These are phyloP conservation scores for Trichoderma koningiopsis DNA, from an alignment of 2,329 filamentous ascomycete species.

Conservation along the genomic window DNA sequence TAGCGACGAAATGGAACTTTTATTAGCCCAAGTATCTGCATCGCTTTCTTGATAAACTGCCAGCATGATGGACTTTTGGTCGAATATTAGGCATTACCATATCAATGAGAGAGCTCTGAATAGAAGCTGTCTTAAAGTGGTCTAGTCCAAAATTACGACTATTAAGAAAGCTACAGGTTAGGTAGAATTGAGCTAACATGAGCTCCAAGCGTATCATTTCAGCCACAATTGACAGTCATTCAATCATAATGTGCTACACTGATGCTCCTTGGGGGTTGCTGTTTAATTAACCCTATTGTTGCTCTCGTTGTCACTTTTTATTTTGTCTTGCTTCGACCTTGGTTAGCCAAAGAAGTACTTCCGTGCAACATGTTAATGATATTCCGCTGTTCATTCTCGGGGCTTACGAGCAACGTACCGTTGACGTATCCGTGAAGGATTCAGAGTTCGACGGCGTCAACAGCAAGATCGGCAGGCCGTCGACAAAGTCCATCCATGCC, in stretches of 20 bases:
- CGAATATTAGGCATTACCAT: background rate
- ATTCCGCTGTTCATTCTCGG: background rate
- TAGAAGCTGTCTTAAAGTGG: background rate
- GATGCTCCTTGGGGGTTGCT: background rate
- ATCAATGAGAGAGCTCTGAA: background rate
- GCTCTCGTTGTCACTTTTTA: background rate
- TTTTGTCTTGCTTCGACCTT: background rate
- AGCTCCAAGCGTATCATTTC: background rate
- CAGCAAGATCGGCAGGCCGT: background rate
- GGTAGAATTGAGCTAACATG: background rate
- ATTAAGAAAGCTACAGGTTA: conserved; percentile 9
- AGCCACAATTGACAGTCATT: background rate
- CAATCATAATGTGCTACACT: background rate
- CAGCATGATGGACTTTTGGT: background rate
- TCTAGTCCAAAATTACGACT: background rate
- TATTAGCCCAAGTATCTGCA: background rate
- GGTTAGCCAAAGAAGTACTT: background rate
- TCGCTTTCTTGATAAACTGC: background rate
- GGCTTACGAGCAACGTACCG: background rate
- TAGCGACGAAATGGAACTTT: background rate
- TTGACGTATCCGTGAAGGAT: background rate
- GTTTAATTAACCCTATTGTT: background rate
- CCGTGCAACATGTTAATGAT: background rate
- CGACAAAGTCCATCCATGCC: background rate
- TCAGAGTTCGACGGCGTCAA: conserved; percentile 9